Evolutionary conservation across 2,329 filamentous ascomycete genomes (phyloP), one percentile per base, ranked within the genome.

Genomic region (Rhinocladiella similis): DNA sequence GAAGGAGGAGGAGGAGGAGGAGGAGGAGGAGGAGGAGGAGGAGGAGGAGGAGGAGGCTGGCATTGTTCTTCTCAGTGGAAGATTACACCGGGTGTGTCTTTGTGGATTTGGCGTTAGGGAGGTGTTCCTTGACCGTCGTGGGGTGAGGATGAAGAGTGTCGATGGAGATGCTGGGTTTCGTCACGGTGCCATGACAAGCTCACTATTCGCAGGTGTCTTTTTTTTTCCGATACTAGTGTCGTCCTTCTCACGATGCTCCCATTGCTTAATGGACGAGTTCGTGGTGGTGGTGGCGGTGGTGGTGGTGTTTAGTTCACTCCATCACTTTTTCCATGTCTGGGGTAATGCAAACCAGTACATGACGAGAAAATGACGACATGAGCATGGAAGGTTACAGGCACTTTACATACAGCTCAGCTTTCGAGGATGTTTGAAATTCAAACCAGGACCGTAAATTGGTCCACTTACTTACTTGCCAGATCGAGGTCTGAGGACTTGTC

Each of bases 31-130:
- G n/a, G n/a, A n/a, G n/a, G n/a, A n/a, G n/a, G n/a, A n/a, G n/a
- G n/a, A n/a, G n/a, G 3, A 75, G 65, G 45, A 75, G 75, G 41
- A 70, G 70, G 3, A 76, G 51, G 2, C 68, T 69, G 33, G 69
- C 73, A 65, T 75, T 72, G 42, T 72, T 69, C 0, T 59, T 60
- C 4, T 12, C 29, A 3, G 29, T 9, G 6, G 43, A 25, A 27
- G 6, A 66, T 69, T 14, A 57, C 19, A 14, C 39, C 27, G 20
- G 54, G 63, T 79, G 73, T 3, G 73, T 50, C 56, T 77, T 77
- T 43, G 70, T 75, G 45, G 73, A 69, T 60, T 76, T 79, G n/a
- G 77, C 71, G 7, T 68, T 60, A 6, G 78, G 77, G 0, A 80
- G 65, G 7, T 66, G 60, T 13, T 64, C 52, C 2, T 76, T 70